These are phyloP conservation scores for Fusarium heterosporum DNA, from an alignment of 2,329 filamentous ascomycete species.

Conservation along the genomic window DNA sequence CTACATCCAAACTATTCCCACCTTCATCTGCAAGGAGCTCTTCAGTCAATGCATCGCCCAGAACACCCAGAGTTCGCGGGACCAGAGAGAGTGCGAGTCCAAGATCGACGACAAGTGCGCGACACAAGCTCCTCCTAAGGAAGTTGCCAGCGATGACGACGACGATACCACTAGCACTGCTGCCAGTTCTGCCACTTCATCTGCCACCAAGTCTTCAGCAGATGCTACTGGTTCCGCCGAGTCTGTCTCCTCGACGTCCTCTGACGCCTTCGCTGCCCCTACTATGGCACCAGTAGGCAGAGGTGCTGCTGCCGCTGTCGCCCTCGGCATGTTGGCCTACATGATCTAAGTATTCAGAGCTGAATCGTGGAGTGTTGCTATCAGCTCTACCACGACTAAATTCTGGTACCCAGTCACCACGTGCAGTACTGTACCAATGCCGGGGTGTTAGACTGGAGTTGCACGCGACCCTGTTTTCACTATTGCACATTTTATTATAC, in stretches of 20 bases:
- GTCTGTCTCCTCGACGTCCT: slow-evolving; percentile 52
- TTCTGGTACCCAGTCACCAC: slow-evolving; percentile 27
- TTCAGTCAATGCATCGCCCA: slow-evolving; percentile 60
- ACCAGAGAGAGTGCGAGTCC: slow-evolving; percentile 61
- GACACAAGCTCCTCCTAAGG: slow-evolving; percentile 51
- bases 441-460: slow-evolving; percentile 22
- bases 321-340: slow-evolving; percentile 65
- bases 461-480: slow-evolving; percentile 40
- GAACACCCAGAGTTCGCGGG: slow-evolving; percentile 56
- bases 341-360: slow-evolving; percentile 56
- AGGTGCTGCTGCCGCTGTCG: slow-evolving; percentile 60
- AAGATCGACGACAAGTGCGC: slow-evolving; percentile 63
- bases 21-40: slow-evolving; percentile 64
- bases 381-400: slow-evolving; percentile 38
- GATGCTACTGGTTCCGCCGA: slow-evolving; percentile 35
- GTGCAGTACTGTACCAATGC: slow-evolving; percentile 21
- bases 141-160: slow-evolving; percentile 40
- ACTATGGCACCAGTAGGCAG: slow-evolving; percentile 59
- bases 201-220: slow-evolving; percentile 33
- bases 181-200: slow-evolving; percentile 36
- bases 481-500: slow-evolving; percentile 49
- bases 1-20: slow-evolving; percentile 65
- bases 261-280: slow-evolving; percentile 53
- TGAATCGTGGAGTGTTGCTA: slow-evolving; percentile 29
- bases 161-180: slow-evolving; percentile 47